Evolutionary conservation across 1,284 basidiomycete species (phyloP), one percentile per base, ranked within the genome.

Genomic region (Puccinia sorghi): DNA sequence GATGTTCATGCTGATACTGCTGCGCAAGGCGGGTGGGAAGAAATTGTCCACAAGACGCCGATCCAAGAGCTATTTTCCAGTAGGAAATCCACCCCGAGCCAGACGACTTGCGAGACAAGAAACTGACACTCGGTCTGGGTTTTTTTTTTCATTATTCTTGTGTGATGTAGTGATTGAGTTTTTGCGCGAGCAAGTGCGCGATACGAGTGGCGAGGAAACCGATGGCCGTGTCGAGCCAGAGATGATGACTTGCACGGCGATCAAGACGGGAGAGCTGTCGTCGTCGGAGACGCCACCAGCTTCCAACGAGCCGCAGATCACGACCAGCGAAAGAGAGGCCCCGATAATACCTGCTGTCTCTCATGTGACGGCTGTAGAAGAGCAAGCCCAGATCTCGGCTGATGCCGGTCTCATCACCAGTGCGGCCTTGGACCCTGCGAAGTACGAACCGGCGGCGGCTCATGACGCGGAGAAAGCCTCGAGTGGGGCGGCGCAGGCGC

Each of bases 21-120:
- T 32, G 46, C 20, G 20, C 11, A 22, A 8, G 6, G 46, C 11
- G 48, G 20, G 4, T 70, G 48, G 46, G 50, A 70, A 22, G 50
- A 70, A 13, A 70, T 70, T 48, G 67, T 54, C 3, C 46, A 70
- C 50, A 50, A 70, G 67, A 70, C 67, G 43, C 67, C 67, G 32
- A 70, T 70, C 50, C 67, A 50, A 39, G 67, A 70, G 20, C 32
- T 70, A 20, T 70, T 54, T 39, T 70, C 67, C 13, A 70, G 67
- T 70, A 32, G 54, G 67, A 48, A 0, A 9, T 39, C 3, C 27
- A 12, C 41, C 27, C 64, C 32, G 32, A 32, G 2, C 32, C 32
- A 32, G 2, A 32, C 32, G 32, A 32, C 32, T 32, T 32, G 32
- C 32, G 32, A 32, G 6, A 64, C 32, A 4, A 32, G 6, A 64